phyloP scores from a whole-genome alignment of 2,329 filamentous ascomycete genomes.

The Beauveria caledonica region DNA sequence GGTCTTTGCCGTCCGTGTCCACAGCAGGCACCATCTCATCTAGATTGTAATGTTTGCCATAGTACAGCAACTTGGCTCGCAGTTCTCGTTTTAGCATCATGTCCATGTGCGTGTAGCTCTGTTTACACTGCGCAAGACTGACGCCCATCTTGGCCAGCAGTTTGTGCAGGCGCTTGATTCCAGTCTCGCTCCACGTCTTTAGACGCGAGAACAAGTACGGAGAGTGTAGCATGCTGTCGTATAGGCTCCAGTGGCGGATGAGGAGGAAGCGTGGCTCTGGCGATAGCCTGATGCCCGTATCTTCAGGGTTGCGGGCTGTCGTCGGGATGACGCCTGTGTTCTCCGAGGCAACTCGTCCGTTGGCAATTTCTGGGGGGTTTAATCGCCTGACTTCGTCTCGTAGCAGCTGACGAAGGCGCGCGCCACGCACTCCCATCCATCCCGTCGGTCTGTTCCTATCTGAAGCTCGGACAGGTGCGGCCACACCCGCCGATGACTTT shows the following conservation, averaged over 20 bases:
- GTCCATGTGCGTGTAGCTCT: constrained; percentile 97
- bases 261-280: constrained; percentile 91
- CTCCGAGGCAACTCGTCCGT: constrained; percentile 55
- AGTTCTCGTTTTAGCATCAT: constrained; percentile 89
- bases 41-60: constrained; percentile 85
- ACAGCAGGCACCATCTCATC: constrained; percentile 84
- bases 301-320: constrained; percentile 78
- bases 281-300: constrained; percentile 84
- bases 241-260: constrained; percentile 92
- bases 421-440: constrained; percentile 75
- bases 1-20: constrained; percentile 60
- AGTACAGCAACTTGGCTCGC: constrained; percentile 78
- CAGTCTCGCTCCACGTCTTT: constrained; percentile 89
- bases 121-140: constrained; percentile 84
- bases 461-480: constrained; percentile 47
- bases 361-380: constrained; percentile 67
- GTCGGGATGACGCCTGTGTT: constrained; percentile 79
- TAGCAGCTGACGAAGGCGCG: constrained; percentile 74
- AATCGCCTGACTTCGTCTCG: constrained; percentile 89
- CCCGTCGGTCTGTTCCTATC: constrained; percentile 53
- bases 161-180: constrained; percentile 83
- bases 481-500: constrained; percentile 71
- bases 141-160: constrained; percentile 97
- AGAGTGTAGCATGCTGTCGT: constrained; percentile 97
- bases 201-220: constrained; percentile 87